These are phyloP conservation scores for Allium fistulosum DNA, from an alignment of 106 monocot genomes.

Conservation along the genomic window DNA sequence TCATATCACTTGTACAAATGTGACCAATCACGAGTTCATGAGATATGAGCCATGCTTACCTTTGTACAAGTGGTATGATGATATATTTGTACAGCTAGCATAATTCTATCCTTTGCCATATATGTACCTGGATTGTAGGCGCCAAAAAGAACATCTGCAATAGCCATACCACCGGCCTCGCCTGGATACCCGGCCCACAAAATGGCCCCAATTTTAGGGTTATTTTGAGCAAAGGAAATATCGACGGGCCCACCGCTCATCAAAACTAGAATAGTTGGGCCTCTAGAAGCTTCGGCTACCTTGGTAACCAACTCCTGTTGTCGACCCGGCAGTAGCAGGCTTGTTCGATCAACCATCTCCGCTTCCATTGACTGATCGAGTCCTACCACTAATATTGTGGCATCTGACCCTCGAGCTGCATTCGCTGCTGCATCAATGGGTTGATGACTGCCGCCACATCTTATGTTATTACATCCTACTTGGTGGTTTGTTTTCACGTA, in stretches of 20 bases:
- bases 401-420: slow-evolving; percentile 42
- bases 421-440: slow-evolving; percentile 39
- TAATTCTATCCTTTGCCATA: background rate
- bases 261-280: slow-evolving; percentile 47
- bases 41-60: too few species aligned
- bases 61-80: too few species aligned
- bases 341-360: slow-evolving; percentile 34
- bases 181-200: slow-evolving; percentile 93
- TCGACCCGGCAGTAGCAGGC: slow-evolving; percentile 52
- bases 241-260: slow-evolving; percentile 74
- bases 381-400: slow-evolving; percentile 49
- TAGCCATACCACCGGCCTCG: slow-evolving; percentile 64
- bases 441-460: slow-evolving; percentile 27
- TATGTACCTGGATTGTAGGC: slow-evolving; percentile 54
- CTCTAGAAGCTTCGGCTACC: slow-evolving; percentile 39
- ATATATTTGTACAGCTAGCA: too few species aligned
- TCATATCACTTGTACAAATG: too few species aligned
- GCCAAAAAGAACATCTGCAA: slow-evolving; percentile 75
- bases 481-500: slow-evolving; percentile 32
- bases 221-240: slow-evolving; percentile 55
- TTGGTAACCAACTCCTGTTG: slow-evolving; percentile 62
- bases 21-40: too few species aligned
- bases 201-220: slow-evolving; percentile 50
- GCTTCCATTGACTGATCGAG: slow-evolving; percentile 69
- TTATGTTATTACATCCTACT: slow-evolving; percentile 47